Evolutionary conservation across 345 rosid species (phyloP).

Genomic region (Jatropha curcas): DNA sequence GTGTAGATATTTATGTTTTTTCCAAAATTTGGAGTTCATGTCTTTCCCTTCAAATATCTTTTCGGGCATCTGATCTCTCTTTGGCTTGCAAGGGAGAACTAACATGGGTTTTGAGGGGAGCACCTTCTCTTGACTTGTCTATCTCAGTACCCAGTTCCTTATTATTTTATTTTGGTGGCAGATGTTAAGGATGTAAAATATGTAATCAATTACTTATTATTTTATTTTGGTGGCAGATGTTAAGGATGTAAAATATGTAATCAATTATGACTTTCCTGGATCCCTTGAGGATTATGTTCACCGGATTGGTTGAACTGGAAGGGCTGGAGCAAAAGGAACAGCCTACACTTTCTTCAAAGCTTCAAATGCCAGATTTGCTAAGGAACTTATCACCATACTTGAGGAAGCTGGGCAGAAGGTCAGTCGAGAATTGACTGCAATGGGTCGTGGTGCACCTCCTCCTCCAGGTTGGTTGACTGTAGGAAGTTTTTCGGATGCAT

Average conservation of each 20-base stretch:
- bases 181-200: conserved; percentile 97
- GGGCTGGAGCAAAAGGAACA: conserved; percentile 99
- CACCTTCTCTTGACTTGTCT: neutral
- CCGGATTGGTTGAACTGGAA: conserved; percentile 96
- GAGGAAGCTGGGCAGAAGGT: conserved; percentile 99
- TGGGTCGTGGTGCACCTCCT: conserved; percentile 95
- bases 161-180: conserved; percentile 38
- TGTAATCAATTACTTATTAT: conserved; percentile 48
- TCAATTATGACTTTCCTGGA: conserved; percentile 98
- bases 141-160: neutral
- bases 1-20: neutral
- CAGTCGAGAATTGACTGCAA: conserved; percentile 79
- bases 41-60: neutral
- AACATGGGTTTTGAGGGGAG: neutral
- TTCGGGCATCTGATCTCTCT: neutral
- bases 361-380: conserved; percentile 93
- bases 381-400: conserved; percentile 81
- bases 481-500: neutral
- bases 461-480: conserved; percentile 67
- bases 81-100: neutral
- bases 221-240: conserved; percentile 63
- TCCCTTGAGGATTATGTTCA: conserved; percentile 99
- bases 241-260: conserved; percentile 91
- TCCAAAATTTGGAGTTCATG: neutral
- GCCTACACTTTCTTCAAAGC: conserved; percentile 97